A percentile compares a stretch with the other conserved stretches of the same genome.
phyloP scores from a whole-genome alignment of 805 yeast species.

The Ogataea zsoltii region DNA sequence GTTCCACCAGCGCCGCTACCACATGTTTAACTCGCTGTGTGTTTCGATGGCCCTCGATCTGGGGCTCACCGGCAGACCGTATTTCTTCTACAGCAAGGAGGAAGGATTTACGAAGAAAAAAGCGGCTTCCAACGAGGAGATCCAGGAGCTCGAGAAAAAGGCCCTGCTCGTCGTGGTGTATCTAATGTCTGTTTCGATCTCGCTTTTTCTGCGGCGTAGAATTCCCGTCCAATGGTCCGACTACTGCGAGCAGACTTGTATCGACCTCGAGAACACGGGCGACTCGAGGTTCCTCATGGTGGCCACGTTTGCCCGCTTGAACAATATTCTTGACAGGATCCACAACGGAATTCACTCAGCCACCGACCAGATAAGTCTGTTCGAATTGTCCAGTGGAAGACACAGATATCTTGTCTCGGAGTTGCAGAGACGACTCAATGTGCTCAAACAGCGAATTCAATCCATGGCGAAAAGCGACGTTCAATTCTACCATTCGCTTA shows the following conservation, averaged over 20 bases:
- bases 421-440: constrained; percentile 48
- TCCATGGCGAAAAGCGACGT: constrained; percentile 24
- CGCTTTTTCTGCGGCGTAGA: constrained; percentile 65
- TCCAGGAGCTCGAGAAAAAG: constrained; percentile 46
- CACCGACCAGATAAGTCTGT: constrained; percentile 35
- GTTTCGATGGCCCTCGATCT: constrained; percentile 72
- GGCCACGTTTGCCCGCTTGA: constrained; percentile 60
- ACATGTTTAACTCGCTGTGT: constrained; percentile 64
- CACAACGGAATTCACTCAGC: constrained; percentile 50
- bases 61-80: constrained; percentile 62
- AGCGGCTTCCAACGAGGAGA: constrained; percentile 40
- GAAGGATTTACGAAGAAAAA: constrained; percentile 41
- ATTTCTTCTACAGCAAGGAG: constrained; percentile 40
- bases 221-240: constrained; percentile 64
- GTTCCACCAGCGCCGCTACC: constrained; percentile 76
- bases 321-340: constrained; percentile 61
- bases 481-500: constrained; percentile 38
- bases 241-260: constrained; percentile 62
- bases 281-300: constrained; percentile 40
- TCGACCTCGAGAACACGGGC: constrained; percentile 41
- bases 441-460: constrained; percentile 40
- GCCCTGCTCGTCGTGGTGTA: constrained; percentile 59
- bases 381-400: constrained; percentile 29
- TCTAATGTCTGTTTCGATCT: constrained; percentile 59
- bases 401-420: constrained; percentile 46